phyloP scores from a whole-genome alignment of 1,139 yeast species.

The Maudiozyma humilis region DNA sequence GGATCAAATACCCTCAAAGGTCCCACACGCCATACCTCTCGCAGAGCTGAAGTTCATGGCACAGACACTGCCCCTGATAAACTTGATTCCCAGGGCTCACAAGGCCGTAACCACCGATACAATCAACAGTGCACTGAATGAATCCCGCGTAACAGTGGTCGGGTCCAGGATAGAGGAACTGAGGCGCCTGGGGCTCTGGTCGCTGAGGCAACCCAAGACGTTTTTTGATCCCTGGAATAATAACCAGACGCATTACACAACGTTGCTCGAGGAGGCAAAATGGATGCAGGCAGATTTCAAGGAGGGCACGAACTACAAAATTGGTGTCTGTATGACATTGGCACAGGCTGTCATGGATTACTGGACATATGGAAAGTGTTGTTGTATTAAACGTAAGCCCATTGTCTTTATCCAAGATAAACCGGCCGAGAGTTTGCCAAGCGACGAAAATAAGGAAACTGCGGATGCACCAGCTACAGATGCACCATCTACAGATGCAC shows the following conservation, averaged over 20 bases:
- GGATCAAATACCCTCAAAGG: slow-evolving; percentile 41
- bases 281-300: slow-evolving; percentile 81
- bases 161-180: slow-evolving; percentile 89
- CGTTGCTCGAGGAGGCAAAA: slow-evolving; percentile 64
- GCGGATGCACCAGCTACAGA: no score
- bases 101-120: slow-evolving; percentile 78
- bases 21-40: slow-evolving; percentile 55
- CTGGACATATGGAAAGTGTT: slow-evolving; percentile 65
- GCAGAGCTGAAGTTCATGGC: slow-evolving; percentile 83
- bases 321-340: slow-evolving; percentile 59
- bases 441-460: background rate
- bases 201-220: slow-evolving; percentile 73
- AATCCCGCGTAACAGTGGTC: slow-evolving; percentile 87
- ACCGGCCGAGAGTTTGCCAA: background rate
- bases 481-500: background rate
- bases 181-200: slow-evolving; percentile 83
- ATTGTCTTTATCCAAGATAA: background rate
- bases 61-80: slow-evolving; percentile 77
- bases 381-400: slow-evolving; percentile 43
- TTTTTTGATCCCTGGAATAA: slow-evolving; percentile 56
- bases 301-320: slow-evolving; percentile 61
- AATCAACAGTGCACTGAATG: slow-evolving; percentile 79
- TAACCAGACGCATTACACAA: slow-evolving; percentile 57
- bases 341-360: slow-evolving; percentile 70
- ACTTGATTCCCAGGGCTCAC: slow-evolving; percentile 74